Base-by-base conservation (phyloP, 2,329 filamentous ascomycete genomes). In the Paradendryphiella salina region DNA sequence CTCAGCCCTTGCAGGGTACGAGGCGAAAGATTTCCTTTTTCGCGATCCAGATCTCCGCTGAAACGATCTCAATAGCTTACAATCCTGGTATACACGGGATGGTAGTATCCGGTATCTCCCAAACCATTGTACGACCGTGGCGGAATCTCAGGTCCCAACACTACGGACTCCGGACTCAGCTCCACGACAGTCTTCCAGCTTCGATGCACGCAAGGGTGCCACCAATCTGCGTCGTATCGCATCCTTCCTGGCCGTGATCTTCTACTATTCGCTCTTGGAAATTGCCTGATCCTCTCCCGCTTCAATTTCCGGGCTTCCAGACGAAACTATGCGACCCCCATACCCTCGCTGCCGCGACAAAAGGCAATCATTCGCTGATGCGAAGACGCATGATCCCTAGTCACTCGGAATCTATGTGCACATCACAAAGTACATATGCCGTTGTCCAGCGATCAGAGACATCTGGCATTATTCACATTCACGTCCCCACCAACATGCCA, bases 91-190 rank as follows among this genome's bases (percentile, higher is more conserved):
- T 37, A 46, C 37, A 35, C 48, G 46, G 35, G 17, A 49, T 8
- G 34, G 18, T n/a, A 49, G 45, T 29, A 14, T 32, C 20, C 29
- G 38, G 31, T 37, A 46, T 38, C 37, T 46, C 51, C 43, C 21
- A 46, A 40, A 40, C 44, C 48, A 41, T 40, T 54, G 56, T 56
- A 47, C 48, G 3, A 55, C 54, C 35, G 49, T 59, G 56, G 58
- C 58, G 46, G 36, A 23, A 40, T 35, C 42, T 40, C 36, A 31
- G 51, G 23, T 54, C 43, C 59, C 57, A 58, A 54, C 48, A 48
- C 50, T 53, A 42, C 55, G 57, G 54, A 52, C 33, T 44, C 18
- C 55, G 46, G 50, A 26, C 40, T 58, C 59, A 58, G 57, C 57
- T 58, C 44, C 15, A 54, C 46, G 55, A 38, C 46, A 52, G 37